Evolutionary conservation across 345 rosid genomes (phyloP), one percentile per base, ranked within the genome.

Genomic region (Iberis pinnata): DNA sequence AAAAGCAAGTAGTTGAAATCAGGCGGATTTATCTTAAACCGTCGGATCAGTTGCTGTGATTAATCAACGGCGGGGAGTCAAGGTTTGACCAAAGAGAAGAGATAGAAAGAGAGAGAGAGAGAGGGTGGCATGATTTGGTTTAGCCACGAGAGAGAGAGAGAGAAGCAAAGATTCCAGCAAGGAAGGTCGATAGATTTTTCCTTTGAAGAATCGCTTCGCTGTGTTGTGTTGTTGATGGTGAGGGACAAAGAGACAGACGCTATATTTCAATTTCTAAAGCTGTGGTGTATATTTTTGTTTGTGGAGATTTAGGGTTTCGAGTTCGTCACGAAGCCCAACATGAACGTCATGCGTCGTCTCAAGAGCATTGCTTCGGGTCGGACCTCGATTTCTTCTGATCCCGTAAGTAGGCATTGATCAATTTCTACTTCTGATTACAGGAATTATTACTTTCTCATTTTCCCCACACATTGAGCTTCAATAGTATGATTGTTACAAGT

Each of bases 331-430:
- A 42, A 47, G 60, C 61, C n/a, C 24, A 75, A 63, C 62, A 92
- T 88, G 97, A 83, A 83, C 75, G 86, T 92, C 71, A 80, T 92
- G 95, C 99, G 97, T 49, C 82, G 99, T 41, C 84, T 92, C 64
- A 92, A 88, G 80, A 88, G 95, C 95, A 81, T 88, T 76, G 97
- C 99, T 55, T 92, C 99, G 11, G 99, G 94, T 51, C 97, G 97
- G 12, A 68, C 93, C 62, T 92, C 98, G 12, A 56, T 83, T 46
- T 92, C 98, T 18, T 88, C 99, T 20, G 94, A 92, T 71, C 81
- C 90, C 22, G 98, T 88, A 51, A 22, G 71, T 56, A 12, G 37
- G 0, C 40, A 39, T 65, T 24, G 10, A 0, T 6, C 20, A 14
- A 4, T 33, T 2, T 5, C 40, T 0, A 19, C n/a, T n/a, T n/a